Evolutionary conservation across 1,139 yeast species (phyloP).

Genomic region (Sugiyamaella japonica): DNA sequence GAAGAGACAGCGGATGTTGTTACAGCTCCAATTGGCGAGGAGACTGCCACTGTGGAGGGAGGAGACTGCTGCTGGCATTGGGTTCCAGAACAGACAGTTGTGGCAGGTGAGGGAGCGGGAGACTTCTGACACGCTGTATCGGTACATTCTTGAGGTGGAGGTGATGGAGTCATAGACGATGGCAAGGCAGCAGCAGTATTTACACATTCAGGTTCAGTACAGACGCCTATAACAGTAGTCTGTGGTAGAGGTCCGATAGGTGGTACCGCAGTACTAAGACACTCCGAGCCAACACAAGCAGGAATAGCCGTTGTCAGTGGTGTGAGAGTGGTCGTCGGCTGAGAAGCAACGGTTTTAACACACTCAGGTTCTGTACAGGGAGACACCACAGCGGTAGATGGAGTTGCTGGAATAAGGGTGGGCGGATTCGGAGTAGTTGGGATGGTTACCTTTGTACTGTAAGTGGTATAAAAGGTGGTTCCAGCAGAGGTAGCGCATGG

Average conservation of each 20-base stretch:
- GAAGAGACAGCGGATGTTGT: slow-evolving; percentile 2
- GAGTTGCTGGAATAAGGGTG: neutral
- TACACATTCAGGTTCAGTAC: neutral
- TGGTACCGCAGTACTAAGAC: neutral
- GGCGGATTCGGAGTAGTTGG: neutral
- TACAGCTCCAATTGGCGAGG: neutral
- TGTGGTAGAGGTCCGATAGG: neutral
- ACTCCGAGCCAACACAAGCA: no score
- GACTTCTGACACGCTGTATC: neutral
- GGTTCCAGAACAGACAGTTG: neutral
- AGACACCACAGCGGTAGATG: no score
- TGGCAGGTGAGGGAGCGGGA: neutral
- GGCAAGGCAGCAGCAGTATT: neutral
- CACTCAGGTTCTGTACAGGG: no score
- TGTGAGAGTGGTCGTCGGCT: neutral
- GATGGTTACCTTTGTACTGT: neutral
- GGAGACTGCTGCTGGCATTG: neutral
- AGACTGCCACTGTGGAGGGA: neutral
- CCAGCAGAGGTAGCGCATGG: slow-evolving; percentile 12
- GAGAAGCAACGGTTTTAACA: neutral
- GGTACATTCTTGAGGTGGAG: neutral
- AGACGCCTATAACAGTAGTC: no score
- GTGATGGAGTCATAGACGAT: neutral
- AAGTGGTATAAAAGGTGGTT: neutral
- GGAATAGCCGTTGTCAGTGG: no score